Base-by-base conservation (phyloP, 2,329 filamentous ascomycete species). In the Xylariaceae sp. region DNA sequence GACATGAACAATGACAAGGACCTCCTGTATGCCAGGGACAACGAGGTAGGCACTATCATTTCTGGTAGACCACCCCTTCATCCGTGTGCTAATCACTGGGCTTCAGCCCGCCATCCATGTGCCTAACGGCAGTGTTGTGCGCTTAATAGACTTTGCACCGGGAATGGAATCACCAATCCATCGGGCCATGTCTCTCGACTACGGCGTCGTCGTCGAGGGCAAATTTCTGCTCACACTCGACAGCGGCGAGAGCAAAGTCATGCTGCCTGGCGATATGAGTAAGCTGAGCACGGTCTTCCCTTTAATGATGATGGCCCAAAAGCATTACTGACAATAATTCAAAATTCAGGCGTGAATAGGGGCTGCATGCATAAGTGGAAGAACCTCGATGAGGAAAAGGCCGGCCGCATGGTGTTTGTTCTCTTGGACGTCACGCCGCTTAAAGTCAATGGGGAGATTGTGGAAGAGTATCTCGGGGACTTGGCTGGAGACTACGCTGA, bases 121-220 rank as follows among this genome's bases (percentile, higher is more conserved):
- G 4, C 34, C 33, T 3, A 50, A 60, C 17, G 61, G 59, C 4
- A 51, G 21, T 9, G 44, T 57, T 7, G 46, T 26, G 24, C 53
- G 61, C n/a, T 21, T 64, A 29, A 56, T 64, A 2, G 59, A 64
- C 39, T 65, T 64, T 24, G 61, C 49, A 9, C 63, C 63, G 7
- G 55, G 47, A 17, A 40, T 57, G 3, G 53, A 56, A 44, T 57
- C 41, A 0, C 49, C 55, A 0, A 36, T 64, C 12, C 61, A 63
- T 26, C 47, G 62, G 4, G 58, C 53, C 4, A 33, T 56, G 23
- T 49, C 54, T 1, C 17, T 64, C 1, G 63, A 63, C 40, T 61
- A 61, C 40, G 58, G 57, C 14, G 40, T 58, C 24, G 53, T 63
- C 7, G 29, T 58, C 14, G 59, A 61, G 28, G 62, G 58, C 16